Conservation (phyloP, 805 yeast genomes). For the Candida rishiriensis region DNA sequence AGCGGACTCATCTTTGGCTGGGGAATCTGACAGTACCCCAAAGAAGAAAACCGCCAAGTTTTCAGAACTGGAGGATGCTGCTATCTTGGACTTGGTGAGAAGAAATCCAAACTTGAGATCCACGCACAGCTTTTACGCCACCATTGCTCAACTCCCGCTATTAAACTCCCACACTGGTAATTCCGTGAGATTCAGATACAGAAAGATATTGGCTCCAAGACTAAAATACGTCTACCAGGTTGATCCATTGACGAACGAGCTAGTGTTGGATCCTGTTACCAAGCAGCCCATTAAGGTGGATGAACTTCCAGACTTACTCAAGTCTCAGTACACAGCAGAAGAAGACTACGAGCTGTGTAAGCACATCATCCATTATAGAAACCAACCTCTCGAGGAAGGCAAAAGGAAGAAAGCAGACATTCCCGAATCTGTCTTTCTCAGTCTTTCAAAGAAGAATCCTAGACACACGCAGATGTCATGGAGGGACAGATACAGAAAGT, state of each 20-base stretch:
- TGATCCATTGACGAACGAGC: slow-evolving; percentile 37
- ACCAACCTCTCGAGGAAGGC: slow-evolving; percentile 16
- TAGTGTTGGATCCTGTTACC: slow-evolving; percentile 36
- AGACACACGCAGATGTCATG: slow-evolving; percentile 67
- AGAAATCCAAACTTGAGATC: slow-evolving; percentile 63
- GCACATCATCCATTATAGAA: slow-evolving; percentile 19
- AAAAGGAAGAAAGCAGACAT: slow-evolving; percentile 22
- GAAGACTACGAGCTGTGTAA: slow-evolving; percentile 63
- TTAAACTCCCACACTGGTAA: slow-evolving; percentile 70
- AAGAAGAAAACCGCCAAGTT: slow-evolving; percentile 44
- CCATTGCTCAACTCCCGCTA: slow-evolving; percentile 45
- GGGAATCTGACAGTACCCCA: slow-evolving; percentile 14
- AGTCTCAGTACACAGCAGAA: slow-evolving; percentile 60
- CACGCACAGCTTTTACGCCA: slow-evolving; percentile 62
- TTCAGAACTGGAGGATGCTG: slow-evolving; percentile 60
- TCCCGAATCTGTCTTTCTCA: slow-evolving; percentile 37
- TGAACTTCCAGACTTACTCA: slow-evolving; percentile 46
- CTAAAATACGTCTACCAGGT: slow-evolving; percentile 46
- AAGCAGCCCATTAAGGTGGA: slow-evolving; percentile 38
- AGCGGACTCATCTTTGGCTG: not conserved
- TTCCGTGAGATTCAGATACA: slow-evolving; percentile 61
- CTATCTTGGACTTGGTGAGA: slow-evolving; percentile 63
- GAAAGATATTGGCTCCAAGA: slow-evolving; percentile 38
- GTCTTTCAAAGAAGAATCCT: slow-evolving; percentile 36
- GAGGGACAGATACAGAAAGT: slow-evolving; percentile 78